Evolutionary conservation across 805 yeast species (phyloP).

Genomic region (Wickerhamomyces rabaulensis): DNA sequence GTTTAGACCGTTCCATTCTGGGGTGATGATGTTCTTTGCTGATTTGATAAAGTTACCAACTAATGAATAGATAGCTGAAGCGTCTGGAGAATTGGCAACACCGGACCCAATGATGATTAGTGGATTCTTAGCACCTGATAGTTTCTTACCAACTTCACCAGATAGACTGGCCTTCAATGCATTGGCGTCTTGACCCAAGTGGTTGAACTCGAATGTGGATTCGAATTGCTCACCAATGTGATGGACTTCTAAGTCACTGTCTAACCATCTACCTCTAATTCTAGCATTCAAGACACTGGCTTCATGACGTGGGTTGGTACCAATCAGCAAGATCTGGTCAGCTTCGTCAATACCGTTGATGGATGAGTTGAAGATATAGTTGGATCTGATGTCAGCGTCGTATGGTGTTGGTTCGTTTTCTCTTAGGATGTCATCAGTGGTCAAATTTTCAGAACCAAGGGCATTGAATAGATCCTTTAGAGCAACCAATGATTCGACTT

Average conservation of each 20-base stretch:
- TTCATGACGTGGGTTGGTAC: constrained; percentile 86
- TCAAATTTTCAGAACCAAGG: constrained; percentile 75
- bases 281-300: constrained; percentile 85
- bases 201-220: constrained; percentile 62
- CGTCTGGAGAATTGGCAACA: constrained; percentile 62
- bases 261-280: constrained; percentile 76
- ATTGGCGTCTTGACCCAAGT: constrained; percentile 56
- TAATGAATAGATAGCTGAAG: constrained; percentile 51
- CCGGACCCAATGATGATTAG: constrained; percentile 79
- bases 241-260: constrained; percentile 60
- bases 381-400: constrained; percentile 72
- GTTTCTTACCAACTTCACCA: constrained; percentile 66
- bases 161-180: constrained; percentile 54
- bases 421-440: constrained; percentile 53
- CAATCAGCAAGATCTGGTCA: constrained; percentile 73
- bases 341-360: constrained; percentile 79
- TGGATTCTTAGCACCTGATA: constrained; percentile 65
- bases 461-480: constrained; percentile 73
- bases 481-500: constrained; percentile 78
- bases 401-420: constrained; percentile 48
- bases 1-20: constrained; percentile 79
- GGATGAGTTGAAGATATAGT: constrained; percentile 75
- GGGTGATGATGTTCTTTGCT: constrained; percentile 50
- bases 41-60: constrained; percentile 58
- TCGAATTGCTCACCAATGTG: constrained; percentile 75